A percentile compares a stretch with the other conserved stretches of the same genome.
Evolutionary conservation across 73 alveolate genomes (phyloP).

Genomic region (Tetrahymena elliotti): DNA sequence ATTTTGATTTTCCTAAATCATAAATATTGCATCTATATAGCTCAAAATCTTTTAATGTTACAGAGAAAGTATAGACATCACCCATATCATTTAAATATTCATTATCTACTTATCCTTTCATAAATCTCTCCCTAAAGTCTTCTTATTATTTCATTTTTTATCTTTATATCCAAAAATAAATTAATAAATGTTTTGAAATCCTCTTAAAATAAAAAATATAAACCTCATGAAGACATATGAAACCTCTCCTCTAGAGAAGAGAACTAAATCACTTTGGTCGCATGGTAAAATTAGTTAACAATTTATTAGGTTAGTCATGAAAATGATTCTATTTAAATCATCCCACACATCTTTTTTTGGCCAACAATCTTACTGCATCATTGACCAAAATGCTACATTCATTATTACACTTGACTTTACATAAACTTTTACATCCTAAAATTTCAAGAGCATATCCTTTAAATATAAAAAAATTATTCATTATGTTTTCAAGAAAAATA

Average conservation of each 20-base stretch:
- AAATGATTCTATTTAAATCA: slow-evolving; percentile 24
- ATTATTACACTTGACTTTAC: slow-evolving; percentile 18
- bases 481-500: neutral
- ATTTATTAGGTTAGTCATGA: slow-evolving; percentile 7
- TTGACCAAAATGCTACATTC: slow-evolving; percentile 36
- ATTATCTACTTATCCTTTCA: slow-evolving; percentile 9
- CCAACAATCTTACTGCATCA: slow-evolving; percentile 28
- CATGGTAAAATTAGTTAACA: neutral
- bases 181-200: neutral
- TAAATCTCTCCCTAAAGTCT: neutral
- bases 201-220: neutral
- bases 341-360: slow-evolving; percentile 17
- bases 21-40: slow-evolving; percentile 12
- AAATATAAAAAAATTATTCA: no score
- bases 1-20: neutral
- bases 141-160: slow-evolving; percentile 7
- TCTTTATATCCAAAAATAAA: neutral
- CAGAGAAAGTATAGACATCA: slow-evolving; percentile 26
- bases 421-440: slow-evolving; percentile 12
- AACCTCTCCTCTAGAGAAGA: slow-evolving; percentile 26
- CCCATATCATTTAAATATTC: slow-evolving; percentile 6
- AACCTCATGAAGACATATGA: slow-evolving; percentile 35
- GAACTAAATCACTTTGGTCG: neutral
- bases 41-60: slow-evolving; percentile 20
- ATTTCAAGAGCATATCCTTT: neutral